A percentile compares a stretch with the other conserved stretches of the same genome.
These are phyloP conservation scores for Singerocomus inundabilis DNA, from an alignment of 1,284 basidiomycete genomes.

Conservation along the genomic window DNA sequence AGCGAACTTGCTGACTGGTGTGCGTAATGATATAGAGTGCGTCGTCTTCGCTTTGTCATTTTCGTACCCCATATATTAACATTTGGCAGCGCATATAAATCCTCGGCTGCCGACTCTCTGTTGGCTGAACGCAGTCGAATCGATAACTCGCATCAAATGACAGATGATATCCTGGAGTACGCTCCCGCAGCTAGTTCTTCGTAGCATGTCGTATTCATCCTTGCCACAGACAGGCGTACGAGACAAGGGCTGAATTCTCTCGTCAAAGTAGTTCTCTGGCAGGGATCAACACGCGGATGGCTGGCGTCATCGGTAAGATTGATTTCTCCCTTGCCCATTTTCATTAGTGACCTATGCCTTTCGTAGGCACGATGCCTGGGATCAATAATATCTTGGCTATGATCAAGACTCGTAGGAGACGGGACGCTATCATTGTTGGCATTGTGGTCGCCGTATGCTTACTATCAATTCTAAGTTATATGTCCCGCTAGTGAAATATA, in stretches of 20 bases:
- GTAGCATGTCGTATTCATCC: slow-evolving; percentile 8
- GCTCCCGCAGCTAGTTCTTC: slow-evolving; percentile 28
- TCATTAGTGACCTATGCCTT: background rate
- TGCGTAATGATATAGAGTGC: slow-evolving; percentile 93
- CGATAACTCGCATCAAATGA: slow-evolving; percentile 93
- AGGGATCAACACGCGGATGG: slow-evolving; percentile 82
- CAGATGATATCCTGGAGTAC: slow-evolving; percentile 88
- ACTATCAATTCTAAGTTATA: slow-evolving; percentile 77
- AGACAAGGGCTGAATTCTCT: slow-evolving; percentile 93
- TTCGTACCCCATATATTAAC: background rate
- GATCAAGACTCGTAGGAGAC: slow-evolving; percentile 87
- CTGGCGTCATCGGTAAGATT: slow-evolving; percentile 76
- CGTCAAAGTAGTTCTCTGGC: slow-evolving; percentile 76
- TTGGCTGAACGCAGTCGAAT: slow-evolving; percentile 87
- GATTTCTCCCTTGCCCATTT: slow-evolving; percentile 28
- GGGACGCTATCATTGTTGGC: slow-evolving; percentile 91
- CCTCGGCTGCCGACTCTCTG: slow-evolving; percentile 82
- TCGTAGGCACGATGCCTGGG: slow-evolving; percentile 82
- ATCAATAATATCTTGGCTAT: slow-evolving; percentile 89
- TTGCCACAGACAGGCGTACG: slow-evolving; percentile 86
- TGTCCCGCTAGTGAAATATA: slow-evolving; percentile 46
- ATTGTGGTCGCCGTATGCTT: slow-evolving; percentile 83
- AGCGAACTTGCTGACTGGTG: slow-evolving; percentile 85
- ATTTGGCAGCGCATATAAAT: slow-evolving; percentile 75
- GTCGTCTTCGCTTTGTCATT: slow-evolving; percentile 28